Evolutionary conservation across 768 basidiomycete species (phyloP), one percentile per base, ranked within the genome.

Genomic region (Rhizopogon vulgaris): DNA sequence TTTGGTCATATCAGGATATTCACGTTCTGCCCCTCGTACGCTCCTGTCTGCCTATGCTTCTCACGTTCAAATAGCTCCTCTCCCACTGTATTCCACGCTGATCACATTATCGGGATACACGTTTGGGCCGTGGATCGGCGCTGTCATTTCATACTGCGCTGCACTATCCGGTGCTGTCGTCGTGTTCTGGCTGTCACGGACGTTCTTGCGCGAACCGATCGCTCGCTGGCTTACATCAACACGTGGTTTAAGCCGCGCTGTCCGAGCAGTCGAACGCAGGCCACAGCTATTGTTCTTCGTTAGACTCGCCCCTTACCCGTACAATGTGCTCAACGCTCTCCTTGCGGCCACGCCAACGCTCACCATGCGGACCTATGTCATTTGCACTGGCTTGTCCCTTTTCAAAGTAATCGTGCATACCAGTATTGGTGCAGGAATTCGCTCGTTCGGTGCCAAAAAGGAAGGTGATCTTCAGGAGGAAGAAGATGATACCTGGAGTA

Each of bases 281-380:
- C 93, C 93, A 0, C 84, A 84, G 61, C 77, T 96, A 4, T 82
- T 96, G 17, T 92, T 95, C 73, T 81, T 95, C 54, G 90, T 96
- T 59, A 87, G 94, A 46, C 77, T 94, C 50, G 92, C 89, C n/a
- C 90, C 90, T 3, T 91, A 92, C 64, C 90, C 87, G 0, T 91
- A 88, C 73, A 95, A 95, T 71, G 88, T 95, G 62, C 90, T 95
- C 84, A 96, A 95, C 73, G 90, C 87, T 63, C 82, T 96, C 43
- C 79, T 96, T 43, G 92, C 94, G 7, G 89, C 90, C 2, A 83
- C 88, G n/a, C 84, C 85, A 30, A 82, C 85, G 6, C 81, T 94
- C 58, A 85, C 84, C 4, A 75, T 94, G 56, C 76, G 76, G 56
- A 90, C 88, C 24, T 93, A 92, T 73, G 80, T 83, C 38, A 63